Evolutionary conservation across 2,329 filamentous ascomycete genomes (phyloP).

Genomic region (Alternaria burnsii): DNA sequence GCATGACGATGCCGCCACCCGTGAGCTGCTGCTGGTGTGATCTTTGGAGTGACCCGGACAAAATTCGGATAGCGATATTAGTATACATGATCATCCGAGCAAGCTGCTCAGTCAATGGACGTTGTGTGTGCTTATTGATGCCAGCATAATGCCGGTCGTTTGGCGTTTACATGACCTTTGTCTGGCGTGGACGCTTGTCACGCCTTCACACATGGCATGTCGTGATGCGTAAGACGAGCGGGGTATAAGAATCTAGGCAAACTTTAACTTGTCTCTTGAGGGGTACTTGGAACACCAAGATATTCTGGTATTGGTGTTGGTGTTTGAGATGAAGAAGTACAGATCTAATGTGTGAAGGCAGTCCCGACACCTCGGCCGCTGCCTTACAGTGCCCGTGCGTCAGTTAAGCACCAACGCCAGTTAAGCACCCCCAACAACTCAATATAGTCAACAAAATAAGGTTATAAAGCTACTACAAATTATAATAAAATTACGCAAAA

Average conservation of each 20-base stretch:
- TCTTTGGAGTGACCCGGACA: background rate
- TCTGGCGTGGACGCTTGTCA: background rate
- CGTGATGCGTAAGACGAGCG: background rate
- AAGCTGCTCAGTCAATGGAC: background rate
- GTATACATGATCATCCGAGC: background rate
- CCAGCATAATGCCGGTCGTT: background rate
- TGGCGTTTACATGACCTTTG: background rate
- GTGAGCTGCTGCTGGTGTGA: background rate
- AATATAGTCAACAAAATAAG: too few relatives aligned
- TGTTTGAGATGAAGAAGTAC: background rate
- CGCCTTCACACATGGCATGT: background rate
- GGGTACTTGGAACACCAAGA: too few relatives aligned
- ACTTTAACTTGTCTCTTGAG: background rate
- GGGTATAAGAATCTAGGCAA: background rate
- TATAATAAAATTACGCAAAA: too few relatives aligned
- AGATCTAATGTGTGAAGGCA: background rate
- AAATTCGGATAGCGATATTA: background rate
- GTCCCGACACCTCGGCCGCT: constrained; percentile 5
- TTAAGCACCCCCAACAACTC: too few relatives aligned
- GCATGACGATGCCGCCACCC: constrained; percentile 8
- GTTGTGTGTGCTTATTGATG: background rate
- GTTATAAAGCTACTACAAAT: too few relatives aligned
- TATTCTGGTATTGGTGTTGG: background rate
- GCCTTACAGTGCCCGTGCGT: too few relatives aligned
- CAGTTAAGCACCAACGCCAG: too few relatives aligned